Evolutionary conservation across 1,139 yeast species (phyloP), one percentile per base, ranked within the genome.

Genomic region (Kodamaea anthophila): DNA sequence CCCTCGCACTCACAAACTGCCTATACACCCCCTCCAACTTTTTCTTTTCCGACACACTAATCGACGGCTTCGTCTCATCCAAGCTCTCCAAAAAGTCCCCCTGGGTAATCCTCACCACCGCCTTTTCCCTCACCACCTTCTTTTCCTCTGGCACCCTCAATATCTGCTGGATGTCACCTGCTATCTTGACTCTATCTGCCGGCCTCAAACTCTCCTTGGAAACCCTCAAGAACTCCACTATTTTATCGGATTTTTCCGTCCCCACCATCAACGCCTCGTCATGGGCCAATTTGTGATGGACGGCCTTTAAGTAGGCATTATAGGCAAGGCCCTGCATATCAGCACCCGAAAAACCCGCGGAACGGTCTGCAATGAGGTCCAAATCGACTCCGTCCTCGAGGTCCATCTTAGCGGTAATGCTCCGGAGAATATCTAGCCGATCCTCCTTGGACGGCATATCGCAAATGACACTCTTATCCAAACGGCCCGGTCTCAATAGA

Each of bases 241-340:
- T 39, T 4, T 46, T 38, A 18, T 44, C 41, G n/a, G 39, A 44
- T 8, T 42, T 39, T 4, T 31, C 33, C 3, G 35, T 30, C 2
- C 34, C 32, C 11, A 42, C 38, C 21, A 48, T 51, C 19, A 41
- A 51, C 10, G 51, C 56, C 34, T 58, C 66, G 23, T 60, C 64
- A 7, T 52, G 47, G 14, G 77, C 78, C 32, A 88, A 63, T 35
- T 70, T 74, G 24, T 80, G 78, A 51, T 91, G 97, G 12, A 91
- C 94, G 6, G 95, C 94, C 41, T 80, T 82, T 49, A 91, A 66
- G 48, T 88, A 87, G 0, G 97, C 96, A 55, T 87, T 91, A 54
- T 87, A 88, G 24, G 88, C 80, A 30, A 91, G 61, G 0, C 96
- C 96, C 56, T 88, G 97, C 53, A 91, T 62, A 57, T 91, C 98